Conservation (phyloP, 2,329 filamentous ascomycete genomes). For the Davidsoniella australis region DNA sequence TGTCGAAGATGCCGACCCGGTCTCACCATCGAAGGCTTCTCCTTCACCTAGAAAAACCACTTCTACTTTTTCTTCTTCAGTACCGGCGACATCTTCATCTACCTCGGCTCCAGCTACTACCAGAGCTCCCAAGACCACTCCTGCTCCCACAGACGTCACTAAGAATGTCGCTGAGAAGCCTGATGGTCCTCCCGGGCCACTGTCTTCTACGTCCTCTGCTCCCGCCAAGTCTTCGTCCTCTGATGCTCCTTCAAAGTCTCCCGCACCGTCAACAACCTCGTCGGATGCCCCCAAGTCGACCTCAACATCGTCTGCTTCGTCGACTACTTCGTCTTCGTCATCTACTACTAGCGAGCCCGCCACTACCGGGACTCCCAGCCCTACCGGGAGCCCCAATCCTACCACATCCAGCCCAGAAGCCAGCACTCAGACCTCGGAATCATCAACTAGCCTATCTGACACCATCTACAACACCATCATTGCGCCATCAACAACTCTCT, state of each 20-base stretch:
- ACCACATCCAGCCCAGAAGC: neutral
- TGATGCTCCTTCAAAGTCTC: neutral
- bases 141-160: neutral
- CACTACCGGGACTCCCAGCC: too few species aligned
- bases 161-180: conserved; percentile 3
- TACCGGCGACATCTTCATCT: neutral
- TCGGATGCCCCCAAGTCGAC: neutral
- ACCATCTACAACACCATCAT: conserved; percentile 9
- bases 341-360: neutral
- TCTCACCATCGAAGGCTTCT: neutral
- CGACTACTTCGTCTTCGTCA: neutral
- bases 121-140: neutral
- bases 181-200: neutral
- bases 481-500: conserved; percentile 4
- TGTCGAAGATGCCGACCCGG: too few species aligned
- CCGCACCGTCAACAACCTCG: neutral
- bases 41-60: neutral
- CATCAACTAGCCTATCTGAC: conserved; percentile 3
- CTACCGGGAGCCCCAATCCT: neutral
- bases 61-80: neutral
- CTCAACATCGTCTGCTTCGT: neutral
- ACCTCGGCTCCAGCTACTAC: neutral
- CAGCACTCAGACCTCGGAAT: neutral
- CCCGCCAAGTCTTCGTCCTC: neutral
- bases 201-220: neutral